Base-by-base conservation (phyloP, 2,329 filamentous ascomycete species). In the Penicillium sp. region DNA sequence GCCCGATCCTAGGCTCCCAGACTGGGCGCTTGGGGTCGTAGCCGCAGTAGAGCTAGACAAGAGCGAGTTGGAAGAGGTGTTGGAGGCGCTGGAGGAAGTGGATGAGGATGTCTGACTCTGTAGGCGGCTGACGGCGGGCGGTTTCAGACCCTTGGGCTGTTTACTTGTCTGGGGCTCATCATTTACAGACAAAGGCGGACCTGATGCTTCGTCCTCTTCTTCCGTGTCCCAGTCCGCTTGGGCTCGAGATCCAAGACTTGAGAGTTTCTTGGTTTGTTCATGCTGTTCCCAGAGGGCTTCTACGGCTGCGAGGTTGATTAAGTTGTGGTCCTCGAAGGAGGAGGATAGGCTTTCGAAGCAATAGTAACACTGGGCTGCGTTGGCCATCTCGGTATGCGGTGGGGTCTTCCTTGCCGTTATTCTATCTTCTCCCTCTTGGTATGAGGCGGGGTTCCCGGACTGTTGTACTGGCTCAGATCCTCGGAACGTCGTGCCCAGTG, bases 281-380 rank as follows among this genome's bases (percentile, higher is more conserved):
- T 85, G 82, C 61, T 80, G 75, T 48, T 80, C 78, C 83, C 85
- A 96, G 8, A 89, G 85, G 19, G 85, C 79, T 76, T 93, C 85
- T 58, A 96, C 83, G 62, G 88, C 81, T 44, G 80, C 73, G 24
- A 98, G 85, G 48, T 80, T 82, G 66, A 92, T 80, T 11, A 90
- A 79, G 57, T 87, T 81, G 60, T 88, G 87, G 62, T 83, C 79
- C 64, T 91, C 84, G 64, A 96, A 90, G 59, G 86, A 84, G 53
- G 93, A 89, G 49, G 86, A 83, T 37, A 99, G 86, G 41, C 83
- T 82, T 77, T 99, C 95, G 81, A 99, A 98, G 80, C 93, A 97
- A 76, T 88, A 93, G 69, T 93, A 86, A 76, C 93, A 97, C 77
- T 98, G 93, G 58, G 88, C 88, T 67, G 85, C 77, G 56, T 89